These are phyloP conservation scores for Striga hermonthica DNA, from an alignment of 305 asterid species.

Conservation along the genomic window DNA sequence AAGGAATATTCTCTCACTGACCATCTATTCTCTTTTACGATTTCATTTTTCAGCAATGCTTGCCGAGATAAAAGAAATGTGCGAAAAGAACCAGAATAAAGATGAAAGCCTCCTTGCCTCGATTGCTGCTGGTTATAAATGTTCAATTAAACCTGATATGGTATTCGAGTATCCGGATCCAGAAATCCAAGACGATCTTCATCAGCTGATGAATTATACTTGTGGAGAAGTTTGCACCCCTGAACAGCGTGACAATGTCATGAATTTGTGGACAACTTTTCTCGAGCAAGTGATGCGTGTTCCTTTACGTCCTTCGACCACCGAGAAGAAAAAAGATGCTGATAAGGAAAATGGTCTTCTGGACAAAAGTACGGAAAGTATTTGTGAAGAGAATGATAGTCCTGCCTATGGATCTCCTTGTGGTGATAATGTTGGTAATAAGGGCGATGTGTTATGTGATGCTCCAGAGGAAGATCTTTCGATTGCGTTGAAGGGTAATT, in stretches of 20 bases:
- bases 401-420: constrained; percentile 29
- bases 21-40: constrained; percentile 25
- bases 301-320: constrained; percentile 46
- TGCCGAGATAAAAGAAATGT: constrained; percentile 75
- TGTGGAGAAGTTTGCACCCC: constrained; percentile 82
- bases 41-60: constrained; percentile 59
- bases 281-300: constrained; percentile 71
- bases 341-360: constrained; percentile 33
- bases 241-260: constrained; percentile 69
- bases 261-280: constrained; percentile 82
- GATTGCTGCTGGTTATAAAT: constrained; percentile 62
- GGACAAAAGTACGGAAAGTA: constrained; percentile 33
- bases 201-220: constrained; percentile 73
- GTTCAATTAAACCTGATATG: constrained; percentile 59
- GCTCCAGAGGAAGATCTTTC: constrained; percentile 44
- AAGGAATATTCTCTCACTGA: constrained; percentile 17
- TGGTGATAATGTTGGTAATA: constrained; percentile 37
- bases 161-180: constrained; percentile 71
- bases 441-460: constrained; percentile 35
- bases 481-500: constrained; percentile 41
- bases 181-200: constrained; percentile 82
- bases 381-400: constrained; percentile 41
- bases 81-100: constrained; percentile 58
- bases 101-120: constrained; percentile 57
- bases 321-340: constrained; percentile 41